phyloP scores from a whole-genome alignment of 495 filamentous ascomycete species.

The Xylaria castorea region DNA sequence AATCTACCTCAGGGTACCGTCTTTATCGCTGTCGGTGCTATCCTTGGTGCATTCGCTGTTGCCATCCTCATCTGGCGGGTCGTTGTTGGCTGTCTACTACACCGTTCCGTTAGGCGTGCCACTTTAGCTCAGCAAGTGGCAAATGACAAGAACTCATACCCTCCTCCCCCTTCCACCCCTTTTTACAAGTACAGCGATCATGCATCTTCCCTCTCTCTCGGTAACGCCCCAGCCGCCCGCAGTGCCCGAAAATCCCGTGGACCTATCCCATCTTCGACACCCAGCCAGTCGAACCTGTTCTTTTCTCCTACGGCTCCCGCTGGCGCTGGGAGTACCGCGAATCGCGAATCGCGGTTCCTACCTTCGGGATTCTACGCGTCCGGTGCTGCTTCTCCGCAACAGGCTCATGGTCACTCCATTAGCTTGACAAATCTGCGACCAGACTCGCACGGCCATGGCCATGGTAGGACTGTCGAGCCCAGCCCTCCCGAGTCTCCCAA shows the following conservation, averaged over 20 bases:
- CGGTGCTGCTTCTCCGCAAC: conserved; percentile 54
- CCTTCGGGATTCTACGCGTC: conserved; percentile 93
- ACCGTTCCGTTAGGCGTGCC: conserved; percentile 84
- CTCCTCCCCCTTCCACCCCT: conserved; percentile 54
- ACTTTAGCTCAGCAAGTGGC: conserved; percentile 70
- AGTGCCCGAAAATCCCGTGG: conserved; percentile 48
- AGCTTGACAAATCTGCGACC: conserved; percentile 63
- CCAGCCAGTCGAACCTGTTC: conserved; percentile 73
- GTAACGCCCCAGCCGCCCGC: conserved; percentile 52
- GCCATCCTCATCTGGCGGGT: conserved; percentile 86
- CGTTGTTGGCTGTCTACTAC: conserved; percentile 88
- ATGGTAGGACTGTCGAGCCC: conserved; percentile 56
- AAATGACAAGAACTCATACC: conserved; percentile 67
- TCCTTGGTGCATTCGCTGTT: conserved; percentile 80
- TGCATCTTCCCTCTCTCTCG: conserved; percentile 66
- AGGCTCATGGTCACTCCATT: conserved; percentile 57
- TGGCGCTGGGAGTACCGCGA: conserved; percentile 49
- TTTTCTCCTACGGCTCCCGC: conserved; percentile 86
- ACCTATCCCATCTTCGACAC: conserved; percentile 52
- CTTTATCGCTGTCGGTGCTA: conserved; percentile 92
- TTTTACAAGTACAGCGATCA: conserved; percentile 65
- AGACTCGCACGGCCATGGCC: conserved; percentile 58
- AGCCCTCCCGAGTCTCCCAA: conserved; percentile 64
- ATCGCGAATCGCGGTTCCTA: conserved; percentile 75
- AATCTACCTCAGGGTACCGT: conserved; percentile 90